These are phyloP conservation scores for Macrophomina pseudophaseolina DNA, from an alignment of 2,329 filamentous ascomycete genomes.

Conservation along the genomic window DNA sequence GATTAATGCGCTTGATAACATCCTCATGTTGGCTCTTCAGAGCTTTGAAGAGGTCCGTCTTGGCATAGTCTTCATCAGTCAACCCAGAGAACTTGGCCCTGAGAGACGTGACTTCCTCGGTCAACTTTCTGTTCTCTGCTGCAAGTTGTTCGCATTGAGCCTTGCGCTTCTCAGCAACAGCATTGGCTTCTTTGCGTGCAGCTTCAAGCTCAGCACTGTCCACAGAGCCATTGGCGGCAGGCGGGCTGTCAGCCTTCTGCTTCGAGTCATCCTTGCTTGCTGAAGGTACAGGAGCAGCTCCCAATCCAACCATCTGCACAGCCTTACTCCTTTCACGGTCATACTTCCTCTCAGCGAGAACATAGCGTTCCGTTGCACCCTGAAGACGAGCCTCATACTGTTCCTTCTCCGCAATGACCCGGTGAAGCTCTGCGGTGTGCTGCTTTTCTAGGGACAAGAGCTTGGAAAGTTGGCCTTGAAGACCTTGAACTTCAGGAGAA, in stretches of 20 bases:
- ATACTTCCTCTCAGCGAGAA: slow-evolving; percentile 93
- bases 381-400: slow-evolving; percentile 86
- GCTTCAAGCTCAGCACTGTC: slow-evolving; percentile 68
- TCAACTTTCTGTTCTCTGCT: slow-evolving; percentile 74
- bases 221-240: slow-evolving; percentile 48
- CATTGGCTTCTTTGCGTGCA: slow-evolving; percentile 77
- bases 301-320: slow-evolving; percentile 89
- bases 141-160: slow-evolving; percentile 83
- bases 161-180: slow-evolving; percentile 80
- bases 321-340: slow-evolving; percentile 88
- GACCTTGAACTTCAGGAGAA: slow-evolving; percentile 70
- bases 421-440: slow-evolving; percentile 75
- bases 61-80: slow-evolving; percentile 90
- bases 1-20: slow-evolving; percentile 87
- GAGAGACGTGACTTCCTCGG: slow-evolving; percentile 79
- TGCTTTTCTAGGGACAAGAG: slow-evolving; percentile 84
- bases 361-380: slow-evolving; percentile 85
- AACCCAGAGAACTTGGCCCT: slow-evolving; percentile 71
- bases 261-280: slow-evolving; percentile 45
- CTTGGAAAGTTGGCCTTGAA: slow-evolving; percentile 76
- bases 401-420: slow-evolving; percentile 77
- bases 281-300: slow-evolving; percentile 66
- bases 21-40: slow-evolving; percentile 91
- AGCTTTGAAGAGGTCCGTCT: slow-evolving; percentile 91
- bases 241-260: slow-evolving; percentile 31